Base-by-base conservation (phyloP, 768 basidiomycete species). In the Lactarius psammicola region DNA sequence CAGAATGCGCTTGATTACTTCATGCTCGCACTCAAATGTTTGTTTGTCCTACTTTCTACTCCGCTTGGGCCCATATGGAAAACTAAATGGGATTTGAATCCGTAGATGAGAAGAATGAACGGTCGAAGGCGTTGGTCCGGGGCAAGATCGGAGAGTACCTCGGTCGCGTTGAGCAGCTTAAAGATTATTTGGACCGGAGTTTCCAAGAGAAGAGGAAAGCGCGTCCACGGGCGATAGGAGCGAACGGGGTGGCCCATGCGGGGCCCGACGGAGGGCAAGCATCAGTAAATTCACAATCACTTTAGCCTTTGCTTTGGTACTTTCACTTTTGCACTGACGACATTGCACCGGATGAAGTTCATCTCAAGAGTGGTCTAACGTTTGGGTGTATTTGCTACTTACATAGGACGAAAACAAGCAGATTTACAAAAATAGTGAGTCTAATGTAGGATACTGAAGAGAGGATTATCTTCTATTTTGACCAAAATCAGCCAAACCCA, bases 1-100 rank as follows among this genome's bases (percentile, higher is more conserved):
- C 89, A 90, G 81, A 96, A 98, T 82, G 84, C 93, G 1, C 84
- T n/a, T 98, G 97, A 99, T 75, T 98, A 96, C 76, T 99, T 99
- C 77, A 94, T 98, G 91, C 90, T 98, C 70, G 95, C 95, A 11
- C 81, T 94, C 75, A 95, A 94, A 77, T 95, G 94, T 95, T 69
- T 66, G 86, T 77, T 44, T 36, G 18, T 59, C 44, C 55, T 59
- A 42, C 34, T 28, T 23, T 23, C 23, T 10, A 10, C 34, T 60
- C 53, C 40, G 49, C 51, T n/a, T n/a, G 46, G 23, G 31, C 3
- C 11, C 34, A 18, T 9, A 31, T 28, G 46, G 18, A 42, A 54
- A 60, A 56, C 59, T 53, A 33, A 34, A 62, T 30, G 34, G 33
- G n/a, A 18, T 23, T 60, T 15, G 33, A 40, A 36, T 59, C 28